Conservation (phyloP, 2,329 filamentous ascomycete genomes). For the Sphaerostilbella broomeana region DNA sequence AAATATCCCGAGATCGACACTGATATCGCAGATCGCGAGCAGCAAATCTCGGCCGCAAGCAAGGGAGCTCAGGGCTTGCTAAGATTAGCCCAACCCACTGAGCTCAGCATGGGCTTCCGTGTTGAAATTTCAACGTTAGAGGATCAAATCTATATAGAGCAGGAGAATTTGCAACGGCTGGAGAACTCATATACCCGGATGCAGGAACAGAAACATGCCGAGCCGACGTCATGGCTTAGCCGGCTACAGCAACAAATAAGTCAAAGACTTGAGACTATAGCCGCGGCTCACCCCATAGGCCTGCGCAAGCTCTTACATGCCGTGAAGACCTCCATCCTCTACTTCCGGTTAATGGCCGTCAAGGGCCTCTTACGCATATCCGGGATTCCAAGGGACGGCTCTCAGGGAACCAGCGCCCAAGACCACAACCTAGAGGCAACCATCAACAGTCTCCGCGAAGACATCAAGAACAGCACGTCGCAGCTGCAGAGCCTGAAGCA, state of each 20-base stretch:
- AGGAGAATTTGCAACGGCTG: constrained; percentile 7
- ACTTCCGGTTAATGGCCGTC: background rate
- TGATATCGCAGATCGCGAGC: background rate
- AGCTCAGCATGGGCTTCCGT: background rate
- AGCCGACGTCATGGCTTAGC: constrained; percentile 6
- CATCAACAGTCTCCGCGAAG: constrained; percentile 4
- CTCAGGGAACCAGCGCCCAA: constrained; percentile 1
- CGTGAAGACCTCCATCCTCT: background rate
- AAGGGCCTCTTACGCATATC: background rate
- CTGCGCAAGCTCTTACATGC: constrained; percentile 6
- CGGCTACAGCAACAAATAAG: constrained; percentile 2
- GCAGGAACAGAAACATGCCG: constrained; percentile 1
- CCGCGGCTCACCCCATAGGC: background rate
- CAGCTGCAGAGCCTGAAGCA: constrained; percentile 1
- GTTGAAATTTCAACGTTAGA: constrained; percentile 4
- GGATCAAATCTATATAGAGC: background rate
- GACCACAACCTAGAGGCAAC: background rate
- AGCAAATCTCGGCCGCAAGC: background rate
- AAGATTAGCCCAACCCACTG: background rate
- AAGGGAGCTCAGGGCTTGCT: constrained; percentile 1
- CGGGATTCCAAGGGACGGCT: background rate
- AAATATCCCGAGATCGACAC: background rate
- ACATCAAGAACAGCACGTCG: constrained; percentile 1
- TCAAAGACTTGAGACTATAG: background rate
- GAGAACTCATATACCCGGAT: background rate